A percentile compares a stretch with the other conserved stretches of the same genome.
Evolutionary conservation across 2,329 filamentous ascomycete genomes (phyloP).

Genomic region (Ophiocordyceps robertsii): DNA sequence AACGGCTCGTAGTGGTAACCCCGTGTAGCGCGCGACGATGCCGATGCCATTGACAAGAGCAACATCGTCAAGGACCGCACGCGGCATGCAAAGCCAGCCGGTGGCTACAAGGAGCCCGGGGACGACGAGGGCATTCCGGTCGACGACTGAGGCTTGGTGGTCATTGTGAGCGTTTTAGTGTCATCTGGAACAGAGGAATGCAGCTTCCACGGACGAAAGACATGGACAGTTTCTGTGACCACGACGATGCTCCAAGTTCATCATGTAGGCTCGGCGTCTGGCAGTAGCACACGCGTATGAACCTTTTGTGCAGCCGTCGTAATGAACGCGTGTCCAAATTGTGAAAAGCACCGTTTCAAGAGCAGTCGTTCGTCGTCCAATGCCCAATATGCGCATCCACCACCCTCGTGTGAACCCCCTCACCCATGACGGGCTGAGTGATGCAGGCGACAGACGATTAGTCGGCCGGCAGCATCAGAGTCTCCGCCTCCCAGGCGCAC

Average conservation of each 20-base stretch:
- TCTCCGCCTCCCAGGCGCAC: too few species aligned
- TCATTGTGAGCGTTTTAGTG: too few species aligned
- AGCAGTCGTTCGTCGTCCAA: not conserved
- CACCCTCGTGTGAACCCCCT: not conserved
- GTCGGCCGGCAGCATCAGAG: too few species aligned
- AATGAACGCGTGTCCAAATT: not conserved
- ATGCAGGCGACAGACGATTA: too few species aligned
- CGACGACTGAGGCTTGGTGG: not conserved
- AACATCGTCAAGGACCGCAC: conserved; percentile 6
- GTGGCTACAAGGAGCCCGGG: not conserved
- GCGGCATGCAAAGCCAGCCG: conserved; percentile 1
- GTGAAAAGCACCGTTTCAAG: not conserved
- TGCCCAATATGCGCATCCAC: not conserved
- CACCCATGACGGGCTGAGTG: too few species aligned
- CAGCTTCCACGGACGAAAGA: too few species aligned
- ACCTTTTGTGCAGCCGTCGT: not conserved
- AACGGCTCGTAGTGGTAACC: too few species aligned
- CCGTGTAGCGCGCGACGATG: not conserved
- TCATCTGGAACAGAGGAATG: too few species aligned
- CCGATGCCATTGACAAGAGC: conserved; percentile 6
- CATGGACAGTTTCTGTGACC: too few species aligned
- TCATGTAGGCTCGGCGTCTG: too few species aligned
- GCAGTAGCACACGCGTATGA: not conserved
- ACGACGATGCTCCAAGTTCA: too few species aligned
- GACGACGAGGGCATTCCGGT: conserved; percentile 1